Evolutionary conservation across 768 basidiomycete species (phyloP).

Genomic region (Trametes villosa): DNA sequence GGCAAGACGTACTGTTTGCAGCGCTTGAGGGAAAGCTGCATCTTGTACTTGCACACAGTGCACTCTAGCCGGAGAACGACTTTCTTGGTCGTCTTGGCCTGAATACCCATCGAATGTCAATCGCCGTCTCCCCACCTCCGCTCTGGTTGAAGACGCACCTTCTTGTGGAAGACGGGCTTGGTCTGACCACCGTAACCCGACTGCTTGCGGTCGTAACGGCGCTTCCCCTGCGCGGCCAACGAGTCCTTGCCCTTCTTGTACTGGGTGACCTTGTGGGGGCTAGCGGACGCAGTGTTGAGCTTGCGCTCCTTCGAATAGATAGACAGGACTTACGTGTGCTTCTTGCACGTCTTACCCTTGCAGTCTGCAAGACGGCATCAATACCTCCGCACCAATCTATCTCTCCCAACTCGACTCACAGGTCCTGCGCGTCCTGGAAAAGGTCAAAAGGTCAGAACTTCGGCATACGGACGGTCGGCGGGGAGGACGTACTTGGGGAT

Average conservation of each 20-base stretch:
- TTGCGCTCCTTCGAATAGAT: no score
- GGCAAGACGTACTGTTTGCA: conserved; percentile 90
- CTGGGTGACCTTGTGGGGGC: conserved; percentile 99
- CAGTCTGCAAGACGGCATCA: conserved; percentile 58
- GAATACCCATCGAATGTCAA: conserved; percentile 6
- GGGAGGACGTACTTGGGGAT: conserved; percentile 78
- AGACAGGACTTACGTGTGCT: conserved; percentile 79
- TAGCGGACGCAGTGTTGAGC: no score
- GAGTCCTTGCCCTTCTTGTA: conserved; percentile 99
- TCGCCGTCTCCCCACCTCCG: background rate
- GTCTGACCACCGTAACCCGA: conserved; percentile 99
- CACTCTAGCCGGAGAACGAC: conserved; percentile 98
- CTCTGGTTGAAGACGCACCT: conserved; percentile 50
- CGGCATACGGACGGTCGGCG: background rate
- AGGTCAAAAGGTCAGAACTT: conserved; percentile 21
- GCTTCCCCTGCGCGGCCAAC: conserved; percentile 97
- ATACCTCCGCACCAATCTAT: conserved; percentile 6
- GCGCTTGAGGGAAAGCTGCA: conserved; percentile 94
- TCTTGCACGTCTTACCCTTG: conserved; percentile 96
- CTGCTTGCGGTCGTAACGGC: conserved; percentile 99
- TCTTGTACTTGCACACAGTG: conserved; percentile 98
- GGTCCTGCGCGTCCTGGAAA: conserved; percentile 87
- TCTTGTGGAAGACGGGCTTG: conserved; percentile 99
- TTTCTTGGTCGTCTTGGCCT: conserved; percentile 99
- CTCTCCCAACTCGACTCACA: conserved; percentile 62